These are phyloP conservation scores for Pestalotiopsis sp. DNA, from an alignment of 2,329 filamentous ascomycete genomes.

Conservation along the genomic window DNA sequence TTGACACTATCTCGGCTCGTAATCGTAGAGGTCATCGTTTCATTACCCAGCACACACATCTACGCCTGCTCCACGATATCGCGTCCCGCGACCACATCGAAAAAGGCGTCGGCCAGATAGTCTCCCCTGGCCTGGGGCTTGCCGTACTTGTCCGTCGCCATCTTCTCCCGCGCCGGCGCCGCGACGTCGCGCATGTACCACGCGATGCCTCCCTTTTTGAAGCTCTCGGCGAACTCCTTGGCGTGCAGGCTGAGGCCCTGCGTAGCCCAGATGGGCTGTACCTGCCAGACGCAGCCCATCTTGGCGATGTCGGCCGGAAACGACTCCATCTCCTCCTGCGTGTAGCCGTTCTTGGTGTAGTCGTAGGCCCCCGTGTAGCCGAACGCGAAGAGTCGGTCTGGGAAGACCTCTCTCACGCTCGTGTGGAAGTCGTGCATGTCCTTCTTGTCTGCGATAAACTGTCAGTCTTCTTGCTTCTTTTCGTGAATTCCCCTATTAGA, in stretches of 20 bases:
- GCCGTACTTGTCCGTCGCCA: conserved; percentile 37
- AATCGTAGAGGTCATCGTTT: background rate
- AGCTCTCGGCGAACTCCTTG: conserved; percentile 36
- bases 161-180: conserved; percentile 25
- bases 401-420: conserved; percentile 34
- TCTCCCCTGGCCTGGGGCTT: conserved; percentile 36
- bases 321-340: conserved; percentile 30
- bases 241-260: conserved; percentile 37
- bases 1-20: too few species aligned
- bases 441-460: conserved; percentile 17
- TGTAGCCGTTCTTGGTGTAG: conserved; percentile 36
- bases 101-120: conserved; percentile 39
- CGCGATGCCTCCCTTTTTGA: conserved; percentile 37
- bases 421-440: conserved; percentile 40
- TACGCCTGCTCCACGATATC: conserved; percentile 13
- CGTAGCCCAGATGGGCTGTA: conserved; percentile 41
- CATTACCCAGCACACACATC: background rate
- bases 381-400: conserved; percentile 39
- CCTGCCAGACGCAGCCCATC: conserved; percentile 41
- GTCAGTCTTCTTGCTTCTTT: background rate
- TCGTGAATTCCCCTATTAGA: background rate
- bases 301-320: conserved; percentile 37
- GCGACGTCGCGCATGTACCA: conserved; percentile 33
- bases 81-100: conserved; percentile 34
- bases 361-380: conserved; percentile 41